phyloP scores from a whole-genome alignment of 176 grass and related monocot species.

The Aechmea fasciata region DNA sequence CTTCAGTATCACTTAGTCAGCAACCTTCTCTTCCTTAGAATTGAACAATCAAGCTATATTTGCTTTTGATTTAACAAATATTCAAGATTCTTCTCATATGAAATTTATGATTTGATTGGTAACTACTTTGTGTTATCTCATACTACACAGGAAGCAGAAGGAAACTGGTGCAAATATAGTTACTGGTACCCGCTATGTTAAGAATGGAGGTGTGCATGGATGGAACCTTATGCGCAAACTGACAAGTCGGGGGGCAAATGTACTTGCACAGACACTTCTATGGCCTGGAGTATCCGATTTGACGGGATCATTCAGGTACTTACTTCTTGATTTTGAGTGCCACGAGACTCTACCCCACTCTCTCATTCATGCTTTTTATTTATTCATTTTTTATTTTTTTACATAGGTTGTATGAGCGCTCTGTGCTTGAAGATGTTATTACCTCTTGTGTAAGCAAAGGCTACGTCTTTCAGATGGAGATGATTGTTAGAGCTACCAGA shows the following conservation, averaged over 20 bases:
- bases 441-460: slow-evolving; percentile 97
- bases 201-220: slow-evolving; percentile 85
- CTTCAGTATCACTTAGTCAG: neutral
- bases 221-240: slow-evolving; percentile 97
- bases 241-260: slow-evolving; percentile 95
- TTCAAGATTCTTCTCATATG: neutral
- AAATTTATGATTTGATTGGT: neutral
- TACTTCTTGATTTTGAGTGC: slow-evolving; percentile 10
- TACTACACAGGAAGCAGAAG: slow-evolving; percentile 51
- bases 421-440: slow-evolving; percentile 80
- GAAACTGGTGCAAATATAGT: slow-evolving; percentile 82
- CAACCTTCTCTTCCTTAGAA: neutral
- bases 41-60: neutral
- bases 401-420: slow-evolving; percentile 71
- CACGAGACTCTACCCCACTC: neutral
- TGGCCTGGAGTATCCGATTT: slow-evolving; percentile 87
- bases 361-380: neutral
- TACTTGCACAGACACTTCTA: slow-evolving; percentile 93
- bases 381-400: slow-evolving; percentile 6
- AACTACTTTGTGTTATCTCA: neutral
- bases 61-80: neutral
- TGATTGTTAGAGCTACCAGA: slow-evolving; percentile 96
- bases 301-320: slow-evolving; percentile 85
- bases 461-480: slow-evolving; percentile 98
- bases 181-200: slow-evolving; percentile 85